These are phyloP conservation scores for Corrigiola litoralis DNA, from an alignment of 179 eudicot species.

Conservation along the genomic window DNA sequence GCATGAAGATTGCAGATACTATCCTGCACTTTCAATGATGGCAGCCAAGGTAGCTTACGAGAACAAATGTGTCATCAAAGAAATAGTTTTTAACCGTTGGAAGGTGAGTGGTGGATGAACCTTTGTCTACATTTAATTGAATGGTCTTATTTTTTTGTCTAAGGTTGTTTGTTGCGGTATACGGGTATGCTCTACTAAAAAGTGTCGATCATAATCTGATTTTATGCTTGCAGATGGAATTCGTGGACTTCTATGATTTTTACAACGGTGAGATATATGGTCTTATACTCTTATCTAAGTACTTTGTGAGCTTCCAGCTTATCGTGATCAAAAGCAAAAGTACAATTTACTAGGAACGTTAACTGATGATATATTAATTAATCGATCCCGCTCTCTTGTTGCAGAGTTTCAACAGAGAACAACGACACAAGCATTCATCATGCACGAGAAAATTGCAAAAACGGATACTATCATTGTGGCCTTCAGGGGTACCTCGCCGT, in stretches of 20 bases:
- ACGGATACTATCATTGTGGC: slow-evolving; percentile 33
- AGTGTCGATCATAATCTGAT: background rate
- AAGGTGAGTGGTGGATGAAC: slow-evolving; percentile 37
- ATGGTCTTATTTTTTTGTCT: no score
- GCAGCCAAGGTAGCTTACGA: slow-evolving; percentile 32
- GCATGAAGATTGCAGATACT: slow-evolving; percentile 23
- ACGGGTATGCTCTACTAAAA: no score
- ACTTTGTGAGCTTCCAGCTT: background rate
- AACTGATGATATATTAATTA: background rate
- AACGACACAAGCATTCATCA: slow-evolving; percentile 55
- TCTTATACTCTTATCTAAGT: background rate
- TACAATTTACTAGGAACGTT: background rate
- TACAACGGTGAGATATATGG: slow-evolving; percentile 38
- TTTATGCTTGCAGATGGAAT: slow-evolving; percentile 44
- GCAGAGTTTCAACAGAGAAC: slow-evolving; percentile 38
- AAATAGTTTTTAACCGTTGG: slow-evolving; percentile 25
- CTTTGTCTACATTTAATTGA: no score
- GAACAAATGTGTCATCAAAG: slow-evolving; percentile 7
- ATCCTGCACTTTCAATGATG: slow-evolving; percentile 27
- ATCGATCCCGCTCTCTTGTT: background rate
- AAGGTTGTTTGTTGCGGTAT: no score
- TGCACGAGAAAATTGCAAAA: slow-evolving; percentile 24
- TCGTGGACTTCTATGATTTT: slow-evolving; percentile 41
- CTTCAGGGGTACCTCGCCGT: slow-evolving; percentile 49
- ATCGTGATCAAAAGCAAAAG: no score